Conservation (phyloP, 805 yeast genomes). For the Debaryomyces maramus region DNA sequence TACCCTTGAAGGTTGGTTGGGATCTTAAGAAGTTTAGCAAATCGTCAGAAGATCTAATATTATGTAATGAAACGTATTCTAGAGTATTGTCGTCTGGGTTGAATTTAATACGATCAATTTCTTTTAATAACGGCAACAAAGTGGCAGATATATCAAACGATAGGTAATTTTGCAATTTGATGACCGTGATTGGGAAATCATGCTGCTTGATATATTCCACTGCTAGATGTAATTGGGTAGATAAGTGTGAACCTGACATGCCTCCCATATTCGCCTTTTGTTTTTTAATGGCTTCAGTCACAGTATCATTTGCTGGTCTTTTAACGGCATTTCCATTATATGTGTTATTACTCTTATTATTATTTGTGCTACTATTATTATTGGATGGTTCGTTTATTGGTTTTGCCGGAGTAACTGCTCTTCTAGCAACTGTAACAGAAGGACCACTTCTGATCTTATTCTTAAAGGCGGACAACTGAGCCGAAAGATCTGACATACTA, state of each 20-base stretch:
- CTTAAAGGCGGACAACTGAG: conserved; percentile 47
- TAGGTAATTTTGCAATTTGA: conserved; percentile 66
- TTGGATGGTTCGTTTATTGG: neutral
- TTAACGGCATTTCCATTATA: conserved; percentile 5
- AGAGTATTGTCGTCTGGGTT: conserved; percentile 62
- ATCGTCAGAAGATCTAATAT: conserved; percentile 79
- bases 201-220: conserved; percentile 81
- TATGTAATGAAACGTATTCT: conserved; percentile 86
- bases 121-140: conserved; percentile 68
- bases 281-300: conserved; percentile 36
- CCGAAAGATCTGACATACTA: conserved; percentile 37
- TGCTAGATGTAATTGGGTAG: conserved; percentile 87
- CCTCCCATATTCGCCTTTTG: conserved; percentile 27
- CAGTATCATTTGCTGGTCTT: conserved; percentile 22
- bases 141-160: conserved; percentile 60
- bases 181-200: conserved; percentile 68
- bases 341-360: conserved; percentile 8
- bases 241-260: conserved; percentile 61
- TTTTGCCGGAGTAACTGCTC: conserved; percentile 14
- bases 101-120: conserved; percentile 74
- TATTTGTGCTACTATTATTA: neutral
- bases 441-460: conserved; percentile 47
- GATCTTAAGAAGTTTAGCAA: conserved; percentile 68
- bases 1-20: conserved; percentile 86
- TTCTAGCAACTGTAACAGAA: conserved; percentile 35